Evolutionary conservation across 495 filamentous ascomycete genomes (phyloP).

Genomic region (Penicillium arizonense): DNA sequence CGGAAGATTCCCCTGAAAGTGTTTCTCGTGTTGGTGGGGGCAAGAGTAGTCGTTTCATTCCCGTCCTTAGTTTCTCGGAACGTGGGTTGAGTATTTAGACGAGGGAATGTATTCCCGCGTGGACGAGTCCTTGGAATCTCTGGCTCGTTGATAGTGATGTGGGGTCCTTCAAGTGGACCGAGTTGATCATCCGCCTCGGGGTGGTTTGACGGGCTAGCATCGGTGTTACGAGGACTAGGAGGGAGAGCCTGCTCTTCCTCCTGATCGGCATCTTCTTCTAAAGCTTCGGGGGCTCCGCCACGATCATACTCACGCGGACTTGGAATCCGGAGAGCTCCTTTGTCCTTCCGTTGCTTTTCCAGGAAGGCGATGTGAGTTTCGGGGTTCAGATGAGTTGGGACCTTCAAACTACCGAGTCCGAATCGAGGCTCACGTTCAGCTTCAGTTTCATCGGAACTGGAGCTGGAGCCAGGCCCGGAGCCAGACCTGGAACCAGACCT

Average conservation of each 20-base stretch:
- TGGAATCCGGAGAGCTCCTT: slow-evolving; percentile 75
- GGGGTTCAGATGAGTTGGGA: slow-evolving; percentile 54
- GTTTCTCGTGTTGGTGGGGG: slow-evolving; percentile 25
- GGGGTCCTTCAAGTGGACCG: slow-evolving; percentile 41
- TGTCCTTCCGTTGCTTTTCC: slow-evolving; percentile 78
- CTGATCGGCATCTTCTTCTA: slow-evolving; percentile 51
- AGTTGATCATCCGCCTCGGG: slow-evolving; percentile 25
- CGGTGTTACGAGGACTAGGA: slow-evolving; percentile 1
- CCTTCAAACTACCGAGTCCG: slow-evolving; percentile 33
- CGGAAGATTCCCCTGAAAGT: slow-evolving; percentile 38
- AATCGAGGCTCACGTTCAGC: slow-evolving; percentile 13
- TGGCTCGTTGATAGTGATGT: slow-evolving; percentile 66
- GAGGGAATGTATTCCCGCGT: slow-evolving; percentile 38
- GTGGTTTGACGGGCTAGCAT: background rate
- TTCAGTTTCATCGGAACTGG: slow-evolving; percentile 16
- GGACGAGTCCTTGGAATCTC: slow-evolving; percentile 35
- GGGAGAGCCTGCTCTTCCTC: slow-evolving; percentile 17
- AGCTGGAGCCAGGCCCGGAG: background rate
- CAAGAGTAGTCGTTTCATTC: slow-evolving; percentile 10
- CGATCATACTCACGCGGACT: slow-evolving; percentile 83
- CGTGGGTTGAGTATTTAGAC: slow-evolving; percentile 39
- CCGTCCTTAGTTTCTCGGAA: slow-evolving; percentile 29
- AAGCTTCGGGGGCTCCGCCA: slow-evolving; percentile 64
- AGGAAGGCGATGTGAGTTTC: slow-evolving; percentile 85
- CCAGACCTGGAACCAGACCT: background rate